Conservation (phyloP, 768 basidiomycete genomes). For the Ramaria rubella region DNA sequence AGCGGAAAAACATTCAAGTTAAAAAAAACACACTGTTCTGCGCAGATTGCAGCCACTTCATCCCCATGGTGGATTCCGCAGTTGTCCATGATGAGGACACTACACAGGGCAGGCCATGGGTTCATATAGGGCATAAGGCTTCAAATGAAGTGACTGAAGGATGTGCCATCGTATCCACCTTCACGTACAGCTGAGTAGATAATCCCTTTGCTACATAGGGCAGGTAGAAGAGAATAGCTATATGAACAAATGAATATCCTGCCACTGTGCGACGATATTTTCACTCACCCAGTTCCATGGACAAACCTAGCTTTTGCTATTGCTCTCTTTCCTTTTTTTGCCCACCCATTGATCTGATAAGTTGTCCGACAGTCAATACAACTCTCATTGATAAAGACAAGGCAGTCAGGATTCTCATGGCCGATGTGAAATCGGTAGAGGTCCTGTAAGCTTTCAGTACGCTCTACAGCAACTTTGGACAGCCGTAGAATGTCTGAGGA, state of each 20-base stretch:
- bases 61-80: conserved; percentile 36
- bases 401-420: not conserved
- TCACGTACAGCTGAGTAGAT: conserved; percentile 24
- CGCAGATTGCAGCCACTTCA: conserved; percentile 17
- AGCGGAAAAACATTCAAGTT: not conserved
- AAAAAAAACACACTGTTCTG: not conserved
- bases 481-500: too few species aligned
- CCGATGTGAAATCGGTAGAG: not conserved
- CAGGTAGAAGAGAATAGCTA: conserved; percentile 33
- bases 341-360: conserved; percentile 11
- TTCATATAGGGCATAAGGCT: conserved; percentile 23
- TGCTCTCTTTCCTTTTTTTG: conserved; percentile 9
- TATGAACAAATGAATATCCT: not conserved
- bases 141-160: conserved; percentile 29
- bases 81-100: conserved; percentile 34
- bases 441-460: not conserved
- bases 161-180: conserved; percentile 23
- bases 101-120: conserved; percentile 30
- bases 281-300: conserved; percentile 8
- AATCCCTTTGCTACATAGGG: conserved; percentile 30
- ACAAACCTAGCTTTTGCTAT: conserved; percentile 13
- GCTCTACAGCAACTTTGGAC: not conserved
- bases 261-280: not conserved
- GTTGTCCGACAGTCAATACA: conserved; percentile 10
- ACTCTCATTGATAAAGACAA: conserved; percentile 14